Percentiles rank a stretch among this genome's conserved stretches.
Evolutionary conservation across 1,284 basidiomycete species (phyloP).

Genomic region (Earliella scabrosa): DNA sequence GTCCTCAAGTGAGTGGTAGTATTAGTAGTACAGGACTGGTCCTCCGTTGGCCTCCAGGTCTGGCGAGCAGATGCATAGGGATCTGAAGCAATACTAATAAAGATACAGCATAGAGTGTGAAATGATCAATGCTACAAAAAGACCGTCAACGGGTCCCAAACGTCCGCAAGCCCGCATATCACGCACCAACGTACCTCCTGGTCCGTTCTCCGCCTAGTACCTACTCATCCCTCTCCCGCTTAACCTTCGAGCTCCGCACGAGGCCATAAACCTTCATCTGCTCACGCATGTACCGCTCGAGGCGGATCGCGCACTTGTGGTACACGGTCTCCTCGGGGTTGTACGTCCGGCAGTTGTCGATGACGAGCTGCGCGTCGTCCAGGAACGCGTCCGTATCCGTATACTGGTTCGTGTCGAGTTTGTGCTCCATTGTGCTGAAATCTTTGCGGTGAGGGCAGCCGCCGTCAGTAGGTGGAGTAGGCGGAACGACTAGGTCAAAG

Average conservation of each 20-base stretch:
- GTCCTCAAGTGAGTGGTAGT: too few relatives aligned
- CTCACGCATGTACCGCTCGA: conserved; percentile 76
- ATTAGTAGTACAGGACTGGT: too few relatives aligned
- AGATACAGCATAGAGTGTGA: conserved; percentile 3
- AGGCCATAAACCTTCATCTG: conserved; percentile 32
- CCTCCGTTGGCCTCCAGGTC: too few relatives aligned
- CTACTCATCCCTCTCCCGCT: conserved; percentile 16
- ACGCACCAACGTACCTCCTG: background rate
- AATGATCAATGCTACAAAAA: conserved; percentile 1
- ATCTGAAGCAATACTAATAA: background rate
- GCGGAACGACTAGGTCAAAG: background rate
- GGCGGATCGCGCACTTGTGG: conserved; percentile 82
- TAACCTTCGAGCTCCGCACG: conserved; percentile 24
- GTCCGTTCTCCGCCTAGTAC: too few relatives aligned
- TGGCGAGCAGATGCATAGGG: too few relatives aligned
- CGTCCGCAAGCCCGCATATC: background rate
- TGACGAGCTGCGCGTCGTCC: conserved; percentile 84
- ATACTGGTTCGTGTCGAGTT: conserved; percentile 86
- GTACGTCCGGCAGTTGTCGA: conserved; percentile 91
- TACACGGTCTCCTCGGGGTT: conserved; percentile 90
- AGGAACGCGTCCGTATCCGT: conserved; percentile 78
- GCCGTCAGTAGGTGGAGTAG: background rate
- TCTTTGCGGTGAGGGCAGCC: conserved; percentile 51
- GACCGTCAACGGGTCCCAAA: background rate
- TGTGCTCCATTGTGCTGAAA: conserved; percentile 91